A percentile compares a stretch with the other conserved stretches of the same genome.
Evolutionary conservation across 2,329 filamentous ascomycete species (phyloP).

Genomic region (Amauroascus verrucosus): DNA sequence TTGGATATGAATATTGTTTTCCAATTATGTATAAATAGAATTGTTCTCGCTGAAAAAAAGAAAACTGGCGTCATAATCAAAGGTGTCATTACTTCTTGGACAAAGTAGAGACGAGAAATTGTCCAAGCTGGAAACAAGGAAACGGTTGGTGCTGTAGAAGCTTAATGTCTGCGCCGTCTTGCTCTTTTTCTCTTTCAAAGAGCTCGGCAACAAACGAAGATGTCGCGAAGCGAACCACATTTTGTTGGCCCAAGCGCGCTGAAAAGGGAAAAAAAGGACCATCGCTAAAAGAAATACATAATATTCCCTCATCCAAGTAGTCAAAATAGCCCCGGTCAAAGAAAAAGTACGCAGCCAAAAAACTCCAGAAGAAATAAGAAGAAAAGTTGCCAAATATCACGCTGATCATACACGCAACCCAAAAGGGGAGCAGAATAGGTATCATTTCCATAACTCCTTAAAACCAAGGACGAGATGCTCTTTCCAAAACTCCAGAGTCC

Average conservation of each 20-base stretch:
- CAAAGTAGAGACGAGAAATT: background rate
- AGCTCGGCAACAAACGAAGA: background rate
- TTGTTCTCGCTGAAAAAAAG: conserved; percentile 4
- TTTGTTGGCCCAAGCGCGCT: background rate
- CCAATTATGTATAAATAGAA: conserved; percentile 8
- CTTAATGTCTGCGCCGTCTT: background rate
- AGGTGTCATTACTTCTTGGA: conserved; percentile 1
- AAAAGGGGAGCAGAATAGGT: conserved; percentile 12
- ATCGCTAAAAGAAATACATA: background rate
- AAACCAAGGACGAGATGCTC: conserved; percentile 5
- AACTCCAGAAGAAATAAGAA: background rate
- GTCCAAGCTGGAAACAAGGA: background rate
- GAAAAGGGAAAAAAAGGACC: background rate
- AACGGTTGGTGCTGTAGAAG: conserved; percentile 1
- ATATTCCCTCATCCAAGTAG: background rate
- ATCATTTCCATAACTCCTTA: conserved; percentile 6
- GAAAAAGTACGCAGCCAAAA: background rate
- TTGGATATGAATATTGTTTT: background rate
- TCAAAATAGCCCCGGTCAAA: background rate
- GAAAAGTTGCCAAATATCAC: background rate
- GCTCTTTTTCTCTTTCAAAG: background rate
- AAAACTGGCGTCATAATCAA: conserved; percentile 4
- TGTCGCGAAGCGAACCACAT: background rate
- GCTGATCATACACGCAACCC: background rate
- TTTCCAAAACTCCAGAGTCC: background rate